Evolutionary conservation across 306 rosid genomes (phyloP).

Genomic region (Citrullus mucosospermus): DNA sequence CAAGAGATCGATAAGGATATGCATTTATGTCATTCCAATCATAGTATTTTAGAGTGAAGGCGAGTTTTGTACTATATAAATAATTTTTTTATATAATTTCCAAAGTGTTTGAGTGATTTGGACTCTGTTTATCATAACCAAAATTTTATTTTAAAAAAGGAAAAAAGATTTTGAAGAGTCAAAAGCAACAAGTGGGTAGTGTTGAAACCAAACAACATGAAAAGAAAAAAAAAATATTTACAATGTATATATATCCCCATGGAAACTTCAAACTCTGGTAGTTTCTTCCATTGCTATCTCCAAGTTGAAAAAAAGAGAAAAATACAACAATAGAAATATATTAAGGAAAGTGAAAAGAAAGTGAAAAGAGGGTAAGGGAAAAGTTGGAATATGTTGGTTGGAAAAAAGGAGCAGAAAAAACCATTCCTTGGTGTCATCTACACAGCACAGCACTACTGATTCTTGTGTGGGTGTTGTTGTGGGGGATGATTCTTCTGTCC

Average conservation of each 20-base stretch:
- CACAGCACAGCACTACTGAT: slow-evolving; percentile 1
- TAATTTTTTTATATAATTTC: too few relatives aligned
- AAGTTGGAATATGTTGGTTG: neutral
- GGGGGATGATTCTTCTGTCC: neutral
- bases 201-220: neutral
- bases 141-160: neutral
- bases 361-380: neutral
- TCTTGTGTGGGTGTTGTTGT: neutral
- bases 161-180: neutral
- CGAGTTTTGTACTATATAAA: neutral
- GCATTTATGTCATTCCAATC: neutral
- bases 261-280: neutral
- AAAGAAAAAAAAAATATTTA: neutral
- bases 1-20: neutral
- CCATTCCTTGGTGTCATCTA: slow-evolving; percentile 4
- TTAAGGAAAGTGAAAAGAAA: neutral
- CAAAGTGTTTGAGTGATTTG: neutral
- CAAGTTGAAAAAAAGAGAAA: neutral
- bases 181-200: neutral
- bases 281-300: neutral
- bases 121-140: too few relatives aligned
- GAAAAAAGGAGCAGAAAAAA: neutral
- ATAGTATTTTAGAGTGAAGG: neutral
- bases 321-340: neutral
- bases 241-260: neutral